These are phyloP conservation scores for Venustampulla echinocandica DNA, from an alignment of 495 filamentous ascomycete genomes.

Conservation along the genomic window DNA sequence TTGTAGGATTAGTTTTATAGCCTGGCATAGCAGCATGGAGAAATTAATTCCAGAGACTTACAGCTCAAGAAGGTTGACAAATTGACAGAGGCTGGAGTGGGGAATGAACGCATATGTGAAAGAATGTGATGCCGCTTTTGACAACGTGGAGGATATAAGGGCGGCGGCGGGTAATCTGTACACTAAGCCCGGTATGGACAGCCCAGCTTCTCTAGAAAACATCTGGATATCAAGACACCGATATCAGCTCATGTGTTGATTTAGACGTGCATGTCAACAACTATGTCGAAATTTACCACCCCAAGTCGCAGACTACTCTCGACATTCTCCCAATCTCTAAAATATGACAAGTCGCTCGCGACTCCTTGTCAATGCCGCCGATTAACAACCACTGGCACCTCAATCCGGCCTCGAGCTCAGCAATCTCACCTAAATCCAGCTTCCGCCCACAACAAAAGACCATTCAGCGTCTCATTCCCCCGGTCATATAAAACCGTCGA, in stretches of 20 bases:
- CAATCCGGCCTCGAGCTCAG: neutral
- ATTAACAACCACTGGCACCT: constrained; percentile 1
- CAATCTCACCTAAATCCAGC: constrained; percentile 3
- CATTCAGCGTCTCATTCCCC: constrained; percentile 15
- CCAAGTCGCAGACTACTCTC: constrained; percentile 17
- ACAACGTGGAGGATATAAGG: no score
- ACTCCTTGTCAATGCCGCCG: constrained; percentile 6
- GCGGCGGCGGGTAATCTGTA: no score
- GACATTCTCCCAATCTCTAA: constrained; percentile 8
- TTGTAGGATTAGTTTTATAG: constrained; percentile 10
- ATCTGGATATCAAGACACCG: no score
- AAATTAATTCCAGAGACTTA: neutral
- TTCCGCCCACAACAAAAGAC: neutral
- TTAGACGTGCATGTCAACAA: constrained; percentile 7
- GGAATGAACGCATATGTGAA: constrained; percentile 5
- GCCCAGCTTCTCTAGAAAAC: neutral
- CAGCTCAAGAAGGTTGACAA: neutral
- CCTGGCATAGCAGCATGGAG: constrained; percentile 1
- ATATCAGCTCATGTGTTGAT: constrained; percentile 1
- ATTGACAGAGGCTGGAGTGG: constrained; percentile 7
- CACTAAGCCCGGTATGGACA: no score
- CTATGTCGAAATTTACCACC: constrained; percentile 17
- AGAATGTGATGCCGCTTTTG: constrained; percentile 1
- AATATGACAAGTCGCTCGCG: neutral
- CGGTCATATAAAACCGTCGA: constrained; percentile 44